Conservation (phyloP, 2,329 filamentous ascomycete genomes). For the Xylariaceae sp. region DNA sequence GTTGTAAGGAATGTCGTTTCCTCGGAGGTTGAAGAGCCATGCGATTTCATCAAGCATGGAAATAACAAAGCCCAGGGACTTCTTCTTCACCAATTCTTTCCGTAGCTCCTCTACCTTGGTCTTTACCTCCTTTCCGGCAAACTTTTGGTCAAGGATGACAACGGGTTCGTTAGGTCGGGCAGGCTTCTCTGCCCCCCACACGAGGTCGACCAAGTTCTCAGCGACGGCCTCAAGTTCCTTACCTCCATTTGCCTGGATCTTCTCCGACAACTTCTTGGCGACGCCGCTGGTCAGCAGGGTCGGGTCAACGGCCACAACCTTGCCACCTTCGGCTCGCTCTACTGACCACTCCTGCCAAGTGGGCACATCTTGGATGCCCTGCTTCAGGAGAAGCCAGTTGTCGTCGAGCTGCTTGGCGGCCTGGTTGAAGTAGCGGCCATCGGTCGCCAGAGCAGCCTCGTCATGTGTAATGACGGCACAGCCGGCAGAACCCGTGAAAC, state of each 20-base stretch:
- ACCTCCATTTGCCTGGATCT: conserved; percentile 81
- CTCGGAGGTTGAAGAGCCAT: conserved; percentile 97
- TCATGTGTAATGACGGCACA: conserved; percentile 82
- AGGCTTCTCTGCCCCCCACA: conserved; percentile 78
- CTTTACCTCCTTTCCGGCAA: conserved; percentile 74
- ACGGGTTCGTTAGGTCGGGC: conserved; percentile 70
- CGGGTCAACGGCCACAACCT: conserved; percentile 85
- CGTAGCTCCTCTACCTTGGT: conserved; percentile 80
- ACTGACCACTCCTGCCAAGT: conserved; percentile 97
- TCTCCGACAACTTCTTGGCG: conserved; percentile 69
- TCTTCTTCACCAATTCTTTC: conserved; percentile 89
- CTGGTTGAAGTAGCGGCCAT: conserved; percentile 98
- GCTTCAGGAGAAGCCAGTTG: conserved; percentile 90
- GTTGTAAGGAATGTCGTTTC: conserved; percentile 94
- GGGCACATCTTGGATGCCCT: conserved; percentile 86
- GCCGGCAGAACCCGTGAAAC: conserved; percentile 92
- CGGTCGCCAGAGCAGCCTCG: conserved; percentile 85
- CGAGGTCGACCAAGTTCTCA: conserved; percentile 80
- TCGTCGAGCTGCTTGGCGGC: conserved; percentile 81
- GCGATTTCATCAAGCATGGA: conserved; percentile 96
- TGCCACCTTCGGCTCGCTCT: conserved; percentile 79
- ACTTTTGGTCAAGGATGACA: conserved; percentile 64
- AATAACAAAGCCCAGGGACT: conserved; percentile 78
- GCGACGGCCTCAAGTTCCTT: conserved; percentile 67
- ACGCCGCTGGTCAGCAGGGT: conserved; percentile 67